Conservation (phyloP, 768 basidiomycete genomes). For the Suillus plorans region DNA sequence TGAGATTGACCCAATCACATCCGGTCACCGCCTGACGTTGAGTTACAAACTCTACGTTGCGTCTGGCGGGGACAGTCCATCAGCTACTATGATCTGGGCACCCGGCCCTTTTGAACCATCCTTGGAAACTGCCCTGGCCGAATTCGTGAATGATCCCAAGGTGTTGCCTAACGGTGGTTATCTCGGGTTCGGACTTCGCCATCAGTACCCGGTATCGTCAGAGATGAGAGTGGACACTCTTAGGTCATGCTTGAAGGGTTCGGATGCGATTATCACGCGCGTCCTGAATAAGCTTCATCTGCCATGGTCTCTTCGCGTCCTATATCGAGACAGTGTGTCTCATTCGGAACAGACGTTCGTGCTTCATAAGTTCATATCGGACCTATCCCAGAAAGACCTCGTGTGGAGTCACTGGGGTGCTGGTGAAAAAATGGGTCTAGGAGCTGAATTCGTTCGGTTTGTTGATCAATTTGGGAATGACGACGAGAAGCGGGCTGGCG, state of each 20-base stretch:
- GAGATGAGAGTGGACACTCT: constrained; percentile 16
- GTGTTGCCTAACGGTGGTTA: constrained; percentile 34
- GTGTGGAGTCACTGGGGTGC: constrained; percentile 3
- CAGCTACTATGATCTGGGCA: neutral
- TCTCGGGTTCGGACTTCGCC: constrained; percentile 35
- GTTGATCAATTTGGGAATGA: constrained; percentile 1
- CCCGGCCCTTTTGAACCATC: constrained; percentile 6
- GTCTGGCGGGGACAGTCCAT: neutral
- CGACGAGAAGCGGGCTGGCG: neutral
- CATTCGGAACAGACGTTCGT: constrained; percentile 1
- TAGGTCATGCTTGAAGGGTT: constrained; percentile 28
- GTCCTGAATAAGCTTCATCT: constrained; percentile 20
- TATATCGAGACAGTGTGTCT: constrained; percentile 15
- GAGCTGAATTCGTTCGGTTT: constrained; percentile 1
- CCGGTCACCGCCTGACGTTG: constrained; percentile 44
- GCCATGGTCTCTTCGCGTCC: constrained; percentile 17
- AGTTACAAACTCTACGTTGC: constrained; percentile 41
- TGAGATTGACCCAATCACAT: constrained; percentile 41
- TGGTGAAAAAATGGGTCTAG: neutral
- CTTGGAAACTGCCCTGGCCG: constrained; percentile 21
- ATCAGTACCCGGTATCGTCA: constrained; percentile 32
- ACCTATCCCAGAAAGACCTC: neutral
- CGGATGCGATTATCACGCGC: constrained; percentile 24
- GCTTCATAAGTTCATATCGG: neutral
- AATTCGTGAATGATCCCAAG: constrained; percentile 23